phyloP scores from a whole-genome alignment of 169 alveolate genomes.

The Pseudocohnilembus persalinus region DNA sequence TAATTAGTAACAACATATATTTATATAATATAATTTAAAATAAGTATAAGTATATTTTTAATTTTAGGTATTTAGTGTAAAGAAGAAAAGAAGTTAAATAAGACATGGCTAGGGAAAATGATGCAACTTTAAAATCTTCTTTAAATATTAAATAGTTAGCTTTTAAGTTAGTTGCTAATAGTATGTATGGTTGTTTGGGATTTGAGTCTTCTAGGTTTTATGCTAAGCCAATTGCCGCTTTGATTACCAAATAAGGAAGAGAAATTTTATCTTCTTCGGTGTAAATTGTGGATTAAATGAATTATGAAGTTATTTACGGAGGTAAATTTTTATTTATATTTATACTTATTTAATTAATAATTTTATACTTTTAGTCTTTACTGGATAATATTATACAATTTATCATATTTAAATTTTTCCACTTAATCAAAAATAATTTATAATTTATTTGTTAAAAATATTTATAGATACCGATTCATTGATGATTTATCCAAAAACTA shows the following conservation, averaged over 20 bases:
- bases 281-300: constrained; percentile 89
- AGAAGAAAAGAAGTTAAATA: constrained; percentile 74
- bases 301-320: constrained; percentile 97
- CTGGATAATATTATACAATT: too few relatives aligned
- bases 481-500: constrained; percentile 94
- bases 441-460: too few relatives aligned
- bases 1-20: too few relatives aligned
- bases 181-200: constrained; percentile 99
- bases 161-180: constrained; percentile 97
- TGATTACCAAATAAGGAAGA: constrained; percentile 95
- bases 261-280: constrained; percentile 88
- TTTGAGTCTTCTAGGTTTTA: constrained; percentile 96
- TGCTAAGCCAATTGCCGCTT: constrained; percentile 97
- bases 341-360: too few relatives aligned
- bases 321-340: not conserved
- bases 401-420: too few relatives aligned
- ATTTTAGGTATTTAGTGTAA: constrained; percentile 86
- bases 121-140: constrained; percentile 75
- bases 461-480: constrained; percentile 97
- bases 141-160: constrained; percentile 95
- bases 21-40: too few relatives aligned
- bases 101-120: constrained; percentile 62
- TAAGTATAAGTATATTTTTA: too few relatives aligned
- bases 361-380: too few relatives aligned
- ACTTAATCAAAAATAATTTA: too few relatives aligned